Percentiles rank a stretch among this genome's conserved stretches.
Evolutionary conservation across 2,329 filamentous ascomycete species (phyloP).

Genomic region (Diaporthe sp.): DNA sequence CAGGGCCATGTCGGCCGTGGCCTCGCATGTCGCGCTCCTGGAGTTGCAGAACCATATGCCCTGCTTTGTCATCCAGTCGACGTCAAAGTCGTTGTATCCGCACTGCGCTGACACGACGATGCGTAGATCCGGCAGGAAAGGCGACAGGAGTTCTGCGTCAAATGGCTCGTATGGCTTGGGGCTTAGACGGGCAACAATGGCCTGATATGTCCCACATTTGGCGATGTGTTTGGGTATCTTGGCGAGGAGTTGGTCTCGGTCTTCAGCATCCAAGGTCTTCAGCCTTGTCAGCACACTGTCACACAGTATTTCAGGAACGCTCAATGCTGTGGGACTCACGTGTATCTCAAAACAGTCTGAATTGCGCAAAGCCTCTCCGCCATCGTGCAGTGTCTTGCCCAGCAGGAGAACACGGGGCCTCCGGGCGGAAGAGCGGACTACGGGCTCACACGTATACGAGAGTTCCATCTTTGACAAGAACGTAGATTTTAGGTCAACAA

Average conservation of each 20-base stretch:
- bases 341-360: constrained; percentile 16
- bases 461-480: neutral
- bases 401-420: constrained; percentile 24
- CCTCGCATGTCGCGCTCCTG: constrained; percentile 22
- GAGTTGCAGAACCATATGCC: constrained; percentile 35
- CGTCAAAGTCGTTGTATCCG: constrained; percentile 37
- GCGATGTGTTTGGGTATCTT: constrained; percentile 9
- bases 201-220: constrained; percentile 19
- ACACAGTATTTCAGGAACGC: neutral
- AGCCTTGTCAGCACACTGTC: neutral
- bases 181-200: constrained; percentile 19
- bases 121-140: constrained; percentile 12
- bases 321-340: constrained; percentile 9
- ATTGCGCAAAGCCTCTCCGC: constrained; percentile 27
- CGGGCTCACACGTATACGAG: constrained; percentile 3
- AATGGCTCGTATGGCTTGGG: constrained; percentile 31
- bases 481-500: neutral
- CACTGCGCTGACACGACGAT: constrained; percentile 29
- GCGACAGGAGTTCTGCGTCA: constrained; percentile 24
- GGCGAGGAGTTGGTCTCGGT: constrained; percentile 13
- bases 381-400: constrained; percentile 28
- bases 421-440: neutral
- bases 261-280: constrained; percentile 24
- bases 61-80: constrained; percentile 26
- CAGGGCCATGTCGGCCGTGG: constrained; percentile 33